Evolutionary conservation across 2,329 filamentous ascomycete species (phyloP).

Genomic region (Biscogniauxia mediterranea): DNA sequence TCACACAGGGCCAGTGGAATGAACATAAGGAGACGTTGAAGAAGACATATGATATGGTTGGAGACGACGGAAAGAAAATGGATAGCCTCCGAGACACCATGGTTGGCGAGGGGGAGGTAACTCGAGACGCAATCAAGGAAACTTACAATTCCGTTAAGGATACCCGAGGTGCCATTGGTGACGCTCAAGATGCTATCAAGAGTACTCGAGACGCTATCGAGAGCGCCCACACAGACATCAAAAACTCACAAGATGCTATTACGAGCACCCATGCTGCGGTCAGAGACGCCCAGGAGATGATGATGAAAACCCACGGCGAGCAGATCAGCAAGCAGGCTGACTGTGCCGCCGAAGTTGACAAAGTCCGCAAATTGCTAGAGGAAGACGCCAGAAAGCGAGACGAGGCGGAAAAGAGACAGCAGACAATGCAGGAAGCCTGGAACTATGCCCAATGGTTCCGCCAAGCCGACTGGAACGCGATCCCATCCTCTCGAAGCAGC

Average conservation of each 20-base stretch:
- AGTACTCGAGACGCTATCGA: slow-evolving; percentile 6
- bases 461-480: slow-evolving; percentile 14
- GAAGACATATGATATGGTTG: slow-evolving; percentile 11
- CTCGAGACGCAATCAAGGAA: slow-evolving; percentile 17
- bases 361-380: slow-evolving; percentile 21
- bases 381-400: slow-evolving; percentile 25
- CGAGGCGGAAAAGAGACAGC: slow-evolving; percentile 17
- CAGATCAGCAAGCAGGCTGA: slow-evolving; percentile 19
- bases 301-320: slow-evolving; percentile 20
- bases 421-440: slow-evolving; percentile 22
- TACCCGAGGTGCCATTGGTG: slow-evolving; percentile 13
- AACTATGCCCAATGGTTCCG: slow-evolving; percentile 20
- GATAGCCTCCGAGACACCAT: slow-evolving; percentile 8
- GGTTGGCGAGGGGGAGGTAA: slow-evolving; percentile 15
- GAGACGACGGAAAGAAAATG: slow-evolving; percentile 20
- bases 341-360: slow-evolving; percentile 22
- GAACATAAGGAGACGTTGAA: slow-evolving; percentile 18
- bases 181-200: slow-evolving; percentile 16
- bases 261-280: slow-evolving; percentile 18
- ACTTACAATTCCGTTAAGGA: slow-evolving; percentile 13
- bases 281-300: slow-evolving; percentile 19
- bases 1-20: slow-evolving; percentile 22
- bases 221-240: slow-evolving; percentile 6
- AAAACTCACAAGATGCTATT: slow-evolving; percentile 15
- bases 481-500: slow-evolving; percentile 14